Percentiles rank a stretch among this genome's conserved stretches.
Conservation (phyloP, 164 flowering plant species). For the Umbilicus rupestris region DNA sequence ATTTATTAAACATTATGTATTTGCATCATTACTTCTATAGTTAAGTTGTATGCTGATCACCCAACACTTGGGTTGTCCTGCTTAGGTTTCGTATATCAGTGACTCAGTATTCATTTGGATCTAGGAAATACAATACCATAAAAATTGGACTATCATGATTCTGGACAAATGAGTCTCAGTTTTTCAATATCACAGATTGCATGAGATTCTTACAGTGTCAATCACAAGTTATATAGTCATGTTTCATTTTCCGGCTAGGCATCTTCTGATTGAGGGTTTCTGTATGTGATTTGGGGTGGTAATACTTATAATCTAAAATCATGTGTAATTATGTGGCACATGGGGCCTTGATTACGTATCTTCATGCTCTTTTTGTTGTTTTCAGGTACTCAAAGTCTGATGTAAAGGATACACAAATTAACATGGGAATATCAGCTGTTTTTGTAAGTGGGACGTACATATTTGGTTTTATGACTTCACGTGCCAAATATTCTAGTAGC, state of each 20-base stretch:
- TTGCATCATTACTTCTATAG: neutral
- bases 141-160: neutral
- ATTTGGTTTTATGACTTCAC: neutral
- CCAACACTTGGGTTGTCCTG: neutral
- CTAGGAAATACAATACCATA: neutral
- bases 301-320: neutral
- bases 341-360: neutral
- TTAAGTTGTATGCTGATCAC: neutral
- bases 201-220: neutral
- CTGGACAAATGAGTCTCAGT: neutral
- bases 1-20: neutral
- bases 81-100: neutral
- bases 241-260: neutral
- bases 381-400: conserved; percentile 75
- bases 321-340: neutral
- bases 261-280: neutral
- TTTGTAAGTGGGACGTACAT: conserved; percentile 55
- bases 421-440: conserved; percentile 75
- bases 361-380: neutral
- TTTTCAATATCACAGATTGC: neutral
- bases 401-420: conserved; percentile 61
- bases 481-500: neutral
- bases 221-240: neutral
- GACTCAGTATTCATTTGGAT: neutral
- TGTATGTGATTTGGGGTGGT: neutral